Conservation (phyloP, 345 rosid species). For the Camelina neglecta region DNA sequence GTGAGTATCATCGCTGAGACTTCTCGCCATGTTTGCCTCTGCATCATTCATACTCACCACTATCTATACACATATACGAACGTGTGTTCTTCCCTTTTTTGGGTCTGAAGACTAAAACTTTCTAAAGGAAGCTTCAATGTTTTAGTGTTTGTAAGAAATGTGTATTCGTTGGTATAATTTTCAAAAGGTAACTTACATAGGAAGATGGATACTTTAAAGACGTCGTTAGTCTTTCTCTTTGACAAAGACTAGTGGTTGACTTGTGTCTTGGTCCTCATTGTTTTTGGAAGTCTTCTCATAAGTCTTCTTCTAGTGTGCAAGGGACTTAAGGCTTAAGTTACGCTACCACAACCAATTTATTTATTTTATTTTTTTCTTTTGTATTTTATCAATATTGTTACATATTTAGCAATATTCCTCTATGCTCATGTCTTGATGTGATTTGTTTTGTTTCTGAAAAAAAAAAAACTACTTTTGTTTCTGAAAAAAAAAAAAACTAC, state of each 20-base stretch:
- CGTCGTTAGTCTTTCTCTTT: neutral
- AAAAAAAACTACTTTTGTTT: neutral
- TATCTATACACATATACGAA: neutral
- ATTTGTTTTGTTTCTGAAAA: no score
- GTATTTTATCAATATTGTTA: neutral
- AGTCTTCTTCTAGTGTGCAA: slow-evolving; percentile 24
- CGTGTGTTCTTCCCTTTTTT: neutral
- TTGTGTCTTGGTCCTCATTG: slow-evolving; percentile 41
- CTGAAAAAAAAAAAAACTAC: neutral
- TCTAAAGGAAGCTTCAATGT: slow-evolving; percentile 35
- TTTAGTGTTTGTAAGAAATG: slow-evolving; percentile 10
- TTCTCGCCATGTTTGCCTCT: slow-evolving; percentile 31
- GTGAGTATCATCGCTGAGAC: slow-evolving; percentile 39
- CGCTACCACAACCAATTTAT: slow-evolving; percentile 2
- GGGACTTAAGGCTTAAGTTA: slow-evolving; percentile 29
- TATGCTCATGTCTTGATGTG: no score
- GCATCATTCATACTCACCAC: slow-evolving; percentile 30
- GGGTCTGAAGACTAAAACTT: slow-evolving; percentile 13
- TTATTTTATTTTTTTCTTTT: neutral
- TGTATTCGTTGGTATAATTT: slow-evolving; percentile 15
- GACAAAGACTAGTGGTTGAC: slow-evolving; percentile 44
- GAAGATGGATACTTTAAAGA: slow-evolving; percentile 31
- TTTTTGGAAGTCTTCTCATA: neutral
- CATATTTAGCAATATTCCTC: neutral
- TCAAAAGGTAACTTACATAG: slow-evolving; percentile 35